Evolutionary conservation across 1,284 basidiomycete genomes (phyloP).

Genomic region (Singerocomus inundabilis): DNA sequence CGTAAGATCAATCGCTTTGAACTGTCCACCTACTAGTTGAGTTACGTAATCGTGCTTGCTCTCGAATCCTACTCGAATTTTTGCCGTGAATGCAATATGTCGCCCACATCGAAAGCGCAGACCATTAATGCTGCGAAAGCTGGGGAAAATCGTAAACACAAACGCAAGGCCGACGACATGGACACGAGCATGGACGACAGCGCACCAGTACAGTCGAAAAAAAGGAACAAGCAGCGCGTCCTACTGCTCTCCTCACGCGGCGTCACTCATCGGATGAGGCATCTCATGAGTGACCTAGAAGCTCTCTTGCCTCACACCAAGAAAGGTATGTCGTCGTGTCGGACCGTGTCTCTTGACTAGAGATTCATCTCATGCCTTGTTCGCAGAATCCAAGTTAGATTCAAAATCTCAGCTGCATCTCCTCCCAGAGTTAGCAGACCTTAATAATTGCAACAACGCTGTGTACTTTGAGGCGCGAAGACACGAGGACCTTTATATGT

Average conservation of each 20-base stretch:
- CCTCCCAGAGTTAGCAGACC: conserved; percentile 95
- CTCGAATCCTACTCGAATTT: background rate
- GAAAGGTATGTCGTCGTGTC: conserved; percentile 66
- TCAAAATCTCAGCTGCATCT: conserved; percentile 94
- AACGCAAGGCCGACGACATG: conserved; percentile 65
- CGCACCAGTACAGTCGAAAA: conserved; percentile 42
- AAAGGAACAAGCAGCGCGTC: conserved; percentile 84
- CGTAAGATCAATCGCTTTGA: conserved; percentile 6
- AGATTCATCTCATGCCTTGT: background rate
- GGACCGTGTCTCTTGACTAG: background rate
- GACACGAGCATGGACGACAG: conserved; percentile 41
- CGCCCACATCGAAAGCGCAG: conserved; percentile 64
- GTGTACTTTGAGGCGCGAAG: conserved; percentile 97
- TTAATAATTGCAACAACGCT: conserved; percentile 98
- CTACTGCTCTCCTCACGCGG: conserved; percentile 92
- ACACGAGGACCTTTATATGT: conserved; percentile 95
- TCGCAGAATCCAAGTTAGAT: conserved; percentile 90
- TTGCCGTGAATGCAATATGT: conserved; percentile 43
- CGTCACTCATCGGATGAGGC: conserved; percentile 94
- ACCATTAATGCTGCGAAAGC: conserved; percentile 54
- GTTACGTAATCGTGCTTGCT: conserved; percentile 18
- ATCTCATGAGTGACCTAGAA: conserved; percentile 95
- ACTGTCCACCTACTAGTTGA: too few species aligned
- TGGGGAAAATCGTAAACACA: conserved; percentile 48
- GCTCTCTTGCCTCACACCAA: conserved; percentile 92